Conservation (phyloP, 805 yeast genomes). For the Nakazawaea ishiwadae region DNA sequence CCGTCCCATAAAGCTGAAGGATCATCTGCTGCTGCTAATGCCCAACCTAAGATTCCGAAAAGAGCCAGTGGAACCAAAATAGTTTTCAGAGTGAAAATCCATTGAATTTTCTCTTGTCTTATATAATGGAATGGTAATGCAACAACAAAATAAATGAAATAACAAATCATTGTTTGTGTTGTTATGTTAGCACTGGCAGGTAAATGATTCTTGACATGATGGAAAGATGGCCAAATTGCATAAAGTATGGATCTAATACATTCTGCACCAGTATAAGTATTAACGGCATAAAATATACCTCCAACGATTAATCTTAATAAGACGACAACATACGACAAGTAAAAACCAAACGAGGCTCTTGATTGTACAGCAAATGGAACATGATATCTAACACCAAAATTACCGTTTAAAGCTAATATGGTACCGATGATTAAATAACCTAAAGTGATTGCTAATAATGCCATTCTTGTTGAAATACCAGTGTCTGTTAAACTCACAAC, state of each 20-base stretch:
- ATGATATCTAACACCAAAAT: constrained; percentile 29
- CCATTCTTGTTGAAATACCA: constrained; percentile 20
- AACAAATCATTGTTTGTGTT: constrained; percentile 26
- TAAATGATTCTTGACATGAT: constrained; percentile 19
- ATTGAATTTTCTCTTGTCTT: constrained; percentile 29
- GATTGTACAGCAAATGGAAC: constrained; percentile 30
- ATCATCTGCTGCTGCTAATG: constrained; percentile 23
- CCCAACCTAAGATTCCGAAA: constrained; percentile 28
- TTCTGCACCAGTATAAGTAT: constrained; percentile 23
- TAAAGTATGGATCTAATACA: constrained; percentile 24
- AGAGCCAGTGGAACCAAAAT: constrained; percentile 26
- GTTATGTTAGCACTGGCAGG: constrained; percentile 24
- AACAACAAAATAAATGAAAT: constrained; percentile 26
- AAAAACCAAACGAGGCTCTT: constrained; percentile 28
- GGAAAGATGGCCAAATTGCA: constrained; percentile 25
- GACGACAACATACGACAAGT: constrained; percentile 26
- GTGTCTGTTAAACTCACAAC: constrained; percentile 16
- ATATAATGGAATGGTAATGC: constrained; percentile 29
- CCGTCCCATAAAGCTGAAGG: constrained; percentile 17
- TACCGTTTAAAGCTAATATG: constrained; percentile 22
- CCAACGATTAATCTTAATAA: constrained; percentile 29
- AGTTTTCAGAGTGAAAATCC: constrained; percentile 29
- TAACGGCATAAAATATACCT: constrained; percentile 23
- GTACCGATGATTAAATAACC: constrained; percentile 19
- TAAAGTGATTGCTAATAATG: constrained; percentile 16